phyloP scores from a whole-genome alignment of 805 yeast species.

The Candida ficus region DNA sequence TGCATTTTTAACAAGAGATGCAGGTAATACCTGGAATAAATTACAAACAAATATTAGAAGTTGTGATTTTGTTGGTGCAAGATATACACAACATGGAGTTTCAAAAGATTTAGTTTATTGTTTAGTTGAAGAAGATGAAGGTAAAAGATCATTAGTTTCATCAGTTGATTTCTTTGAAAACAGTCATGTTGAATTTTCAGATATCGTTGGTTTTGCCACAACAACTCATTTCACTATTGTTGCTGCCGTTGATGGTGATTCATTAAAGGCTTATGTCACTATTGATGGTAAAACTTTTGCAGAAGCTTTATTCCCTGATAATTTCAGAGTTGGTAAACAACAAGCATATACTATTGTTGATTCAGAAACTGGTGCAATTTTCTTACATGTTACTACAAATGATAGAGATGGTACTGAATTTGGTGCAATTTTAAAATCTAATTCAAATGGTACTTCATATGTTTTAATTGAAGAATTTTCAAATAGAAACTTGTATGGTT shows the following conservation, averaged over 20 bases:
- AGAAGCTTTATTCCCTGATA: constrained; percentile 71
- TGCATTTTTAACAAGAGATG: constrained; percentile 59
- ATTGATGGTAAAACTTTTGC: constrained; percentile 78
- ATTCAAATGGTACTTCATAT: constrained; percentile 86
- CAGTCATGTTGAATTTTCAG: constrained; percentile 41
- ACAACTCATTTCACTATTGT: constrained; percentile 68
- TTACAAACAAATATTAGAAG: constrained; percentile 44
- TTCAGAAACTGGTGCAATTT: constrained; percentile 65
- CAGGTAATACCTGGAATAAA: constrained; percentile 56
- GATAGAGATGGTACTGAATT: constrained; percentile 46
- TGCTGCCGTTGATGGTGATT: constrained; percentile 50
- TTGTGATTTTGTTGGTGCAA: constrained; percentile 62
- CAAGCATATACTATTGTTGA: constrained; percentile 80
- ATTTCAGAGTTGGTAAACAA: constrained; percentile 52
- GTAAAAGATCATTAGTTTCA: constrained; percentile 25
- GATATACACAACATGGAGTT: constrained; percentile 34
- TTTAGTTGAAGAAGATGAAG: constrained; percentile 34
- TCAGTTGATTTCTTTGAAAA: constrained; percentile 19
- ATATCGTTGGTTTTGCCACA: constrained; percentile 68
- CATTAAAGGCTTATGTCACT: constrained; percentile 66
- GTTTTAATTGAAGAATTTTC: constrained; percentile 64
- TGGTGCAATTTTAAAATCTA: constrained; percentile 83
- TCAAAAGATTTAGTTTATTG: constrained; percentile 59
- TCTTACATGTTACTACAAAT: constrained; percentile 76
- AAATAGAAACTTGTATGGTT: constrained; percentile 72